A percentile compares a stretch with the other conserved stretches of the same genome.
Conservation (phyloP, 768 basidiomycete genomes). For the Suillus plorans region DNA sequence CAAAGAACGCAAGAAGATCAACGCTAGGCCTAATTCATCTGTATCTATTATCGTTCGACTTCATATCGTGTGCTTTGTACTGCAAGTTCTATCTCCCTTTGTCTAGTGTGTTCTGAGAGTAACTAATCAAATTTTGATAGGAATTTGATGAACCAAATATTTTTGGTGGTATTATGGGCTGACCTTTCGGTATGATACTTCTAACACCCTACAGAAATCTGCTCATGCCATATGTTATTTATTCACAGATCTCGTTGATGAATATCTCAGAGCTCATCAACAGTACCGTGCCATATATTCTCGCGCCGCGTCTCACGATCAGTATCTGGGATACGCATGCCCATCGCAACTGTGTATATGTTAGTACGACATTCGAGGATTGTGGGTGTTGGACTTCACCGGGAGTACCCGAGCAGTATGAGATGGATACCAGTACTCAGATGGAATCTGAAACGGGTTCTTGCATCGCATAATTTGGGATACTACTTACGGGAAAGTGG, state of each 20-base stretch:
- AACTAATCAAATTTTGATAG: background rate
- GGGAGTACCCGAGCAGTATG: background rate
- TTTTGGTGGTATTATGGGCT: background rate
- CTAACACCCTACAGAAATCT: background rate
- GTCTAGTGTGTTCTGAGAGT: background rate
- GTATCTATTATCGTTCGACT: background rate
- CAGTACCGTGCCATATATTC: background rate
- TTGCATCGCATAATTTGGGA: background rate
- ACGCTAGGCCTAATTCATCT: background rate
- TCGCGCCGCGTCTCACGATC: background rate
- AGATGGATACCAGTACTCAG: background rate
- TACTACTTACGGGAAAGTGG: background rate
- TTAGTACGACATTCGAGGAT: background rate
- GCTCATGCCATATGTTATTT: background rate
- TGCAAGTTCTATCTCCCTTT: background rate
- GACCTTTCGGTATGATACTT: background rate
- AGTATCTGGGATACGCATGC: conserved; percentile 5
- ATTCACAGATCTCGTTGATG: background rate
- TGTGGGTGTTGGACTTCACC: background rate
- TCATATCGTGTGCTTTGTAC: background rate
- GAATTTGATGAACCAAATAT: background rate
- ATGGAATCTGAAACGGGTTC: background rate
- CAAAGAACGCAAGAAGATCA: background rate
- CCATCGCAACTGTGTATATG: background rate
- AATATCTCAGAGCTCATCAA: conserved; percentile 1